Evolutionary conservation across 768 basidiomycete genomes (phyloP).

Genomic region (Mycena galericulata): DNA sequence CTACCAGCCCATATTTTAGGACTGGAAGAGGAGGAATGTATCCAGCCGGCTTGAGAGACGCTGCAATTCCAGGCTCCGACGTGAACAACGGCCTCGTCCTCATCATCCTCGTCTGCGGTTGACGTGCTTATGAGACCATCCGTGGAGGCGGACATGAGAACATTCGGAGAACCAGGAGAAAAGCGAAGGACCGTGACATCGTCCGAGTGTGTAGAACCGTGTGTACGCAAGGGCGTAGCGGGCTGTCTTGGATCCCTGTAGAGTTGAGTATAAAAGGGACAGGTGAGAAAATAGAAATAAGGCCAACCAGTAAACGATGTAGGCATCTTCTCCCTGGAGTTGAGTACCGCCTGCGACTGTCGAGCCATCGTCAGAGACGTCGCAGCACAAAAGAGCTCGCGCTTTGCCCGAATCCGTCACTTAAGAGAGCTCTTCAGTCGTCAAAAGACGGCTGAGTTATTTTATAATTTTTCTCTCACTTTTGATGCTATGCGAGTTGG

Average conservation of each 20-base stretch:
- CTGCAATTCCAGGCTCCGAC: conserved; percentile 92
- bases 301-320: conserved; percentile 84
- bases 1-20: conserved; percentile 83
- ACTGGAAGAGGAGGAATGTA: conserved; percentile 46
- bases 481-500: conserved; percentile 63
- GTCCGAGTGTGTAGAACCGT: conserved; percentile 92
- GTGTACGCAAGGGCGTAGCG: conserved; percentile 74
- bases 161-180: conserved; percentile 51
- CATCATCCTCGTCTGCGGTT: conserved; percentile 80
- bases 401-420: conserved; percentile 61
- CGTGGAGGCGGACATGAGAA: conserved; percentile 84
- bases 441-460: conserved; percentile 41
- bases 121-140: conserved; percentile 86
- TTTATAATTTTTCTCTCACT: conserved; percentile 57
- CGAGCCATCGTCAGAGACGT: conserved; percentile 75
- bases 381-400: conserved; percentile 70
- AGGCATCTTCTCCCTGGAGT: conserved; percentile 82
- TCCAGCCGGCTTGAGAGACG: conserved; percentile 82
- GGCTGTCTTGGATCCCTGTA: conserved; percentile 89
- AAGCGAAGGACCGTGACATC: conserved; percentile 87
- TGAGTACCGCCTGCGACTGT: conserved; percentile 89
- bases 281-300: not conserved
- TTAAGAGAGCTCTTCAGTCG: conserved; percentile 53
- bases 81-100: conserved; percentile 85
- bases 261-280: not conserved